These are phyloP conservation scores for Tylopilus sp. DNA, from an alignment of 1,284 basidiomycete genomes.

Conservation along the genomic window DNA sequence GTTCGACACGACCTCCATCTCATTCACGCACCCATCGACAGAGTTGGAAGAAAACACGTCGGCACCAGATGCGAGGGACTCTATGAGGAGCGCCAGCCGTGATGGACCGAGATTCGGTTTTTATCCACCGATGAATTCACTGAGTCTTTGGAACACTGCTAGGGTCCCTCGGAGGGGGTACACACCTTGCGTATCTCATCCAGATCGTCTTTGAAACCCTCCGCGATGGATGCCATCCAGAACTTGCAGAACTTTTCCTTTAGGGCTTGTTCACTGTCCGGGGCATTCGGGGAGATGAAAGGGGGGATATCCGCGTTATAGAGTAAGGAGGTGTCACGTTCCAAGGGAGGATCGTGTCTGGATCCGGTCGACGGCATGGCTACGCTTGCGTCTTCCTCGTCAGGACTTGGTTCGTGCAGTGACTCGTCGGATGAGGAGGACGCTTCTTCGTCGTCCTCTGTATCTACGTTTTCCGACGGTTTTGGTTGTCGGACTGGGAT, in stretches of 20 bases:
- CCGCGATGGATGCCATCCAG: slow-evolving; percentile 76
- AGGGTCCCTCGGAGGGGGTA: no score
- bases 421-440: slow-evolving; percentile 31
- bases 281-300: slow-evolving; percentile 43
- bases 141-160: no score
- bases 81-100: slow-evolving; percentile 65
- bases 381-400: slow-evolving; percentile 13
- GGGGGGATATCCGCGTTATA: slow-evolving; percentile 41
- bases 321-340: slow-evolving; percentile 46
- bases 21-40: slow-evolving; percentile 36
- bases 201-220: slow-evolving; percentile 74
- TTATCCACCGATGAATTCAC: slow-evolving; percentile 34
- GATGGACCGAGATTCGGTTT: slow-evolving; percentile 68
- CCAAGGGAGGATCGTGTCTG: slow-evolving; percentile 1
- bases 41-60: slow-evolving; percentile 56
- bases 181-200: slow-evolving; percentile 53
- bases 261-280: slow-evolving; percentile 48
- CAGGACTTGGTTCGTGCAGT: slow-evolving; percentile 13
- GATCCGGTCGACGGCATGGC: slow-evolving; percentile 6
- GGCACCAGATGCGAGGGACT: slow-evolving; percentile 72
- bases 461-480: slow-evolving; percentile 2
- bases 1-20: slow-evolving; percentile 49
- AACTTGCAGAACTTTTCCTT: slow-evolving; percentile 51
- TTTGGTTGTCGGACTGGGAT: background rate
- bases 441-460: slow-evolving; percentile 7